Evolutionary conservation across 1,284 basidiomycete genomes (phyloP).

Genomic region (Sutorius eximius): DNA sequence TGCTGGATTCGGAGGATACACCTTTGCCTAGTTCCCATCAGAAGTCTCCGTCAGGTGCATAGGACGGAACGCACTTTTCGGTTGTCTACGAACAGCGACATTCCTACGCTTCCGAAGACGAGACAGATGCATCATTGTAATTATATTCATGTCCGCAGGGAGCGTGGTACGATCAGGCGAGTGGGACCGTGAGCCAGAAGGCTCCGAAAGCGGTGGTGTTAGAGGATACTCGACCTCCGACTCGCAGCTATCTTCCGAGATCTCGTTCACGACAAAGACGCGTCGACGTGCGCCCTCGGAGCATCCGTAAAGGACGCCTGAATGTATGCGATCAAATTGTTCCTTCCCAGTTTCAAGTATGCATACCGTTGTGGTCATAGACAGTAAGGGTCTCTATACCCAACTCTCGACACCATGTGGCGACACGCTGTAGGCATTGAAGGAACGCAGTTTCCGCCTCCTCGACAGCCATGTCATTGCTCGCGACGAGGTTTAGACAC

Average conservation of each 20-base stretch:
- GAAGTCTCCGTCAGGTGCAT: not conserved
- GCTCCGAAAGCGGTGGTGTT: constrained; percentile 72
- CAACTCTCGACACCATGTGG: constrained; percentile 56
- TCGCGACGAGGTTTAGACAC: constrained; percentile 56
- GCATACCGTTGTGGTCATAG: constrained; percentile 68
- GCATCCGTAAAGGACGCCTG: constrained; percentile 50
- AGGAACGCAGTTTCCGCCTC: constrained; percentile 45
- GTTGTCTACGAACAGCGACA: constrained; percentile 26
- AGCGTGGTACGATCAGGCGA: constrained; percentile 45
- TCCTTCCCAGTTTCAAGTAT: constrained; percentile 4
- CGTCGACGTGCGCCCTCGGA: constrained; percentile 42
- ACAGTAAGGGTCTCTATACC: constrained; percentile 64
- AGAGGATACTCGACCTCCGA: constrained; percentile 63
- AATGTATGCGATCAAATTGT: constrained; percentile 8
- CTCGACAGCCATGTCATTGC: constrained; percentile 35
- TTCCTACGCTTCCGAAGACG: constrained; percentile 24
- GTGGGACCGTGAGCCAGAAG: constrained; percentile 58
- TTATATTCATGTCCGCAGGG: constrained; percentile 36
- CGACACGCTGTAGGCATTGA: constrained; percentile 51
- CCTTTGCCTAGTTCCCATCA: constrained; percentile 15
- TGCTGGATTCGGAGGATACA: constrained; percentile 14
- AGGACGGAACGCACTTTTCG: constrained; percentile 22
- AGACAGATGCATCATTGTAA: constrained; percentile 35
- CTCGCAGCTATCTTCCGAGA: constrained; percentile 44
- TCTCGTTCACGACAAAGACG: constrained; percentile 31